Evolutionary conservation across 352 stramenopile species (phyloP), one percentile per base, ranked within the genome.

Genomic region (Pythium angustatum): DNA sequence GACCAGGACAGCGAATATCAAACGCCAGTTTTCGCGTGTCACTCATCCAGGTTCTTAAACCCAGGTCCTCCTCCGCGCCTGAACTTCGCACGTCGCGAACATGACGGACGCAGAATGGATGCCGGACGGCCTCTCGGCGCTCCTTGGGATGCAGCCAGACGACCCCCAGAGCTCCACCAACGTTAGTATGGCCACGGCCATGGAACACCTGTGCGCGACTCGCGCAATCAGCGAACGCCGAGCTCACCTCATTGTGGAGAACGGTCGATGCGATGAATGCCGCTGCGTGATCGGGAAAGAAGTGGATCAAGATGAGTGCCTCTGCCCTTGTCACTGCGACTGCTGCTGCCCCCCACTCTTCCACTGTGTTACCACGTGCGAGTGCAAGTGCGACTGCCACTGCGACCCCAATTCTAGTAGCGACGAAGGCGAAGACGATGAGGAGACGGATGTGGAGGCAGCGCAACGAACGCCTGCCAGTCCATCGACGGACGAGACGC

Each of bases 81-180:
- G 43, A 21, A 50, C n/a, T 21, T 10, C 5, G 12, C n/a, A 5
- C 43, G 43, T 12, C 19, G 5, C 21, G 5, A 50, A 26, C 43
- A 50, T 30, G n/a, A 15, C 21, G 49, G 49, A 56, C 49, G 49
- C 41, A 6, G 49, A 56, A 14, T 40, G 30, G 28, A 24, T 56
- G 49, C 30, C 49, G 49, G 49, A 56, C 28, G 43, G 19, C 5
- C 49, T 56, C 49, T 56, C 49, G 19, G 49, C 49, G 49, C 28
- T 43, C 14, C 49, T 56, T 14, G 30, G n/a, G 2, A n/a, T 56
- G 14, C 8, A 22, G 2, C 22, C 22, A 2, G 19, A 36, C 10
- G 49, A 56, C 28, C 5, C 10, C 19, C 17, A 30, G 6, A 30
- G 28, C 10, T 14, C 11, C 5, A 15, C 6, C 11, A 14, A 5